Percentiles rank a stretch among this genome's conserved stretches.
phyloP scores from a whole-genome alignment of 2,329 filamentous ascomycete genomes.

The Didymosphaeria variabile region DNA sequence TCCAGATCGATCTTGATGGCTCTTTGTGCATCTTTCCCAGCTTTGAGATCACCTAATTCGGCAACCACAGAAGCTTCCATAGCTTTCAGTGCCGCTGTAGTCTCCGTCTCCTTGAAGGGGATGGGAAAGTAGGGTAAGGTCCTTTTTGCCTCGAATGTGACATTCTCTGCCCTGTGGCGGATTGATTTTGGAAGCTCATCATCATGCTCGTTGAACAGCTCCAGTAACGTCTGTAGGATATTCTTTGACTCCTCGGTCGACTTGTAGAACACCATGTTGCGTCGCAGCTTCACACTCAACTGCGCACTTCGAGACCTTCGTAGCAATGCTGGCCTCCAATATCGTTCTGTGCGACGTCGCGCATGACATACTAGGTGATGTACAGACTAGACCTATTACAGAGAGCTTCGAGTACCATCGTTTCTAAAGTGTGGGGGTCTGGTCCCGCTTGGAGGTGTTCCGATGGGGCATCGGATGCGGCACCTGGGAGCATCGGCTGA shows the following conservation, averaged over 20 bases:
- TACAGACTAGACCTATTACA: not conserved
- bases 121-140: constrained; percentile 49
- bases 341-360: not conserved
- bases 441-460: not conserved
- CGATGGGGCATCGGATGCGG: constrained; percentile 8
- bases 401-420: not conserved
- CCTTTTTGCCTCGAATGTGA: constrained; percentile 1
- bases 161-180: constrained; percentile 1
- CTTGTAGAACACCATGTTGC: constrained; percentile 6
- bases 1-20: constrained; percentile 62
- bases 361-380: not conserved
- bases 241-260: constrained; percentile 4
- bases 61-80: constrained; percentile 68
- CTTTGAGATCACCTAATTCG: constrained; percentile 65
- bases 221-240: constrained; percentile 3
- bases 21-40: constrained; percentile 52
- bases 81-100: constrained; percentile 65
- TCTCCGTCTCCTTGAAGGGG: constrained; percentile 63
- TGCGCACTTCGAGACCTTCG: not conserved
- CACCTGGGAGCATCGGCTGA: constrained; percentile 24
- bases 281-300: not conserved
- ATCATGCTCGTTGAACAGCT: not conserved
- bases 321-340: constrained; percentile 1
- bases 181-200: constrained; percentile 7
- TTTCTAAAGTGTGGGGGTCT: constrained; percentile 4